phyloP scores from a whole-genome alignment of 768 basidiomycete species.

The Udeniomyces megalosporus region DNA sequence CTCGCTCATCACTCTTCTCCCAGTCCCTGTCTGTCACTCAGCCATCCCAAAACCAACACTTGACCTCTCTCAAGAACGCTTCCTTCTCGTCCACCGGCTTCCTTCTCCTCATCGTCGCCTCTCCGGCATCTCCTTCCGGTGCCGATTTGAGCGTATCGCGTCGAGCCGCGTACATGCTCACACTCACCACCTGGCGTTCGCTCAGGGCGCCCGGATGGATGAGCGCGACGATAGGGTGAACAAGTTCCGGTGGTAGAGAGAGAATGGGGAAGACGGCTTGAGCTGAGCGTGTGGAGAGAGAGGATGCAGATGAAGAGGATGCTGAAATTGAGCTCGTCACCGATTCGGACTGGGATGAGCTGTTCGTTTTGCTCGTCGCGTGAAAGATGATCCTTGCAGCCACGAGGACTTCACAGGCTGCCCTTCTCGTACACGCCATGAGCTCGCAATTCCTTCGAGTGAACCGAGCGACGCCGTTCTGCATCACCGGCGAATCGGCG shows the following conservation, averaged over 20 bases:
- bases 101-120: too few species aligned
- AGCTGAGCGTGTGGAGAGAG: too few species aligned
- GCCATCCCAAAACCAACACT: too few species aligned
- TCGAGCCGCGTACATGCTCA: too few species aligned
- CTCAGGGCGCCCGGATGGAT: not conserved
- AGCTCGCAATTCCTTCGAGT: not conserved
- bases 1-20: too few species aligned
- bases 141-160: too few species aligned
- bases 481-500: not conserved
- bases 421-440: not conserved
- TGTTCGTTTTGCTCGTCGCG: not conserved
- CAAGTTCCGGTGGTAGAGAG: not conserved
- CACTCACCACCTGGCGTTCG: not conserved
- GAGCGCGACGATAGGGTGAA: not conserved
- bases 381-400: not conserved
- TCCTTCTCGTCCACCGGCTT: too few species aligned
- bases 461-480: not conserved
- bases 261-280: not conserved
- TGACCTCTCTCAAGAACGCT: too few species aligned
- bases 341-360: not conserved
- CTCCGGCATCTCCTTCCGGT: too few species aligned
- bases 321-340: not conserved
- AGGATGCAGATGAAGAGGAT: not conserved
- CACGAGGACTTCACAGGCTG: not conserved
- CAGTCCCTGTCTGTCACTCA: too few species aligned